phyloP scores from a whole-genome alignment of 192 early-diverging fungal genomes.

The Gryganskiella cystojenkinii region DNA sequence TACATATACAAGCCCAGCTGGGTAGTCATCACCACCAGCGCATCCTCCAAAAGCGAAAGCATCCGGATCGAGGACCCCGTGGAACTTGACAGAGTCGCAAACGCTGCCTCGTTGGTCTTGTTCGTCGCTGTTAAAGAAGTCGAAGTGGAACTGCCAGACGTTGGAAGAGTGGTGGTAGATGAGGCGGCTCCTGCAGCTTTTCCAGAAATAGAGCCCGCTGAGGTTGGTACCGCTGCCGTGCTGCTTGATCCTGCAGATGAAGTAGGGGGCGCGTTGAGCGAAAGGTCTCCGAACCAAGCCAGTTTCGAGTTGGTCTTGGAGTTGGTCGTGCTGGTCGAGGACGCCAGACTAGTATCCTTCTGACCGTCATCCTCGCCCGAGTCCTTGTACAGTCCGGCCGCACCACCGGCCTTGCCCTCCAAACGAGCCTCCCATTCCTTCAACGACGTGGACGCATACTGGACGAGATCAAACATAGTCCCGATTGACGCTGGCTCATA shows the following conservation, averaged over 20 bases:
- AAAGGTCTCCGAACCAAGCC: conserved; percentile 37
- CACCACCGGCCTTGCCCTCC: conserved; percentile 48
- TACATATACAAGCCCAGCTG: conserved; percentile 49
- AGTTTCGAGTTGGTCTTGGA: conserved; percentile 30
- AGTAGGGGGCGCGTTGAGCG: conserved; percentile 4
- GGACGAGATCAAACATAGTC: conserved; percentile 51
- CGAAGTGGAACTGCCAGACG: neutral
- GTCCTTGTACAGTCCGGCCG: conserved; percentile 40
- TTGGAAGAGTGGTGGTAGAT: neutral
- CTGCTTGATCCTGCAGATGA: conserved; percentile 1
- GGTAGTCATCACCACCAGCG: conserved; percentile 45
- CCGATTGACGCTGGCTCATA: conserved; percentile 53
- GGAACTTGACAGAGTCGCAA: conserved; percentile 41
- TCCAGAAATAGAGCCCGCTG: no score
- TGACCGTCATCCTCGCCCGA: conserved; percentile 31
- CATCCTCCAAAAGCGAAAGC: conserved; percentile 47
- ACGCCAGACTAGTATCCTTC: conserved; percentile 10
- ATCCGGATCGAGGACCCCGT: conserved; percentile 44
- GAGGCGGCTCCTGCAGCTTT: neutral
- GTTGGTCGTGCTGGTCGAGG: conserved; percentile 6
- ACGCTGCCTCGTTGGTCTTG: conserved; percentile 28
- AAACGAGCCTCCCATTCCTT: conserved; percentile 51
- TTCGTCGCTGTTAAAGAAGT: neutral
- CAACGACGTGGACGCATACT: conserved; percentile 47
- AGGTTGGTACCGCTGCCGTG: neutral